Evolutionary conservation across 31 red algal genomes (phyloP).

Genomic region (Porphyra umbilicalis): DNA sequence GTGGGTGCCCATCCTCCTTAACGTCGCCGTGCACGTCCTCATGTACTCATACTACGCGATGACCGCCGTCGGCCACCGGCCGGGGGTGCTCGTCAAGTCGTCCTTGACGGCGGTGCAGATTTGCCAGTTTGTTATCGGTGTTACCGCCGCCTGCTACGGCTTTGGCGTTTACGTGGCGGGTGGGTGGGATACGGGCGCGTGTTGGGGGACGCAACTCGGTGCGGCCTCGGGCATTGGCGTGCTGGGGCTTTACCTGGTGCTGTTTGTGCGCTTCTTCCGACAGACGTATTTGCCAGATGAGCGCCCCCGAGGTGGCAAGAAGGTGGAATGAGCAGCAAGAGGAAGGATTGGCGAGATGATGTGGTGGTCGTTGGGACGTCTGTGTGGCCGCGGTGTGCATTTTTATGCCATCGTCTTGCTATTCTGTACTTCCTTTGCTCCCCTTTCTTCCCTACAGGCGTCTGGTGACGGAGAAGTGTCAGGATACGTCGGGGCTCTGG

Average conservation of each 20-base stretch:
- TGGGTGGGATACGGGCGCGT: constrained; percentile 59
- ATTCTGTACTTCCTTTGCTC: no score
- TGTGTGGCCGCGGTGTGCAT: no score
- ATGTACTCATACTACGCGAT: constrained; percentile 99
- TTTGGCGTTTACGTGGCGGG: constrained; percentile 50
- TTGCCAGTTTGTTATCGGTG: constrained; percentile 79
- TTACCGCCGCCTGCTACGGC: constrained; percentile 55
- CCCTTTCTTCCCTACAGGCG: no score
- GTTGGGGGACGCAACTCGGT: constrained; percentile 74
- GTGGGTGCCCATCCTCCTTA: constrained; percentile 88
- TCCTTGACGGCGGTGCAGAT: constrained; percentile 90
- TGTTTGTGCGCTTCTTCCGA: constrained; percentile 85
- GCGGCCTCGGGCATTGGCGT: constrained; percentile 69
- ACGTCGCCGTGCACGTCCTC: constrained; percentile 86
- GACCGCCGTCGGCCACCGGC: constrained; percentile 39
- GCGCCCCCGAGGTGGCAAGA: neutral
- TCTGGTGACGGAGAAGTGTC: no score
- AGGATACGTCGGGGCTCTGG: no score
- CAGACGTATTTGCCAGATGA: constrained; percentile 39
- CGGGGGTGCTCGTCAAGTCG: constrained; percentile 67
- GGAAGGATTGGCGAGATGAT: no score
- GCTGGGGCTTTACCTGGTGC: constrained; percentile 77
- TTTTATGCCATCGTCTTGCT: no score
- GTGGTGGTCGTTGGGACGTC: no score
- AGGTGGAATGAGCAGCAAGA: neutral